Evolutionary conservation across 164 flowering plant genomes (phyloP).

Genomic region (Pachysandra terminalis): DNA sequence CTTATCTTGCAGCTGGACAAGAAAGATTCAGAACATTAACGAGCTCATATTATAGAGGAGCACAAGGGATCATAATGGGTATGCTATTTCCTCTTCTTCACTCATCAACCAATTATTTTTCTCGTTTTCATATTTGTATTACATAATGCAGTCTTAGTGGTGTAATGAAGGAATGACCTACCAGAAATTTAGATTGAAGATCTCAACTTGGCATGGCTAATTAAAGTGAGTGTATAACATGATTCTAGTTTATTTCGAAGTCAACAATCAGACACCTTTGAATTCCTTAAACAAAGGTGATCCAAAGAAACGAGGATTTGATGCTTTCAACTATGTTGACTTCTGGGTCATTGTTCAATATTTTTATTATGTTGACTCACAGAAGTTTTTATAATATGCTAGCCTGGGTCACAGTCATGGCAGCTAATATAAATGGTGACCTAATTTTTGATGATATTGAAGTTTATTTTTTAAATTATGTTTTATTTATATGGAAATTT

Average conservation of each 20-base stretch:
- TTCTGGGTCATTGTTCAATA: no score
- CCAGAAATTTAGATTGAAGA: not conserved
- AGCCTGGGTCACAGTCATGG: not conserved
- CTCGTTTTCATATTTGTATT: not conserved
- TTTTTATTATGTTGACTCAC: no score
- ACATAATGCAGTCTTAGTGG: not conserved
- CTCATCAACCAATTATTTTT: not conserved
- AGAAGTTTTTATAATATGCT: no score
- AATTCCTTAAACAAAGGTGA: no score
- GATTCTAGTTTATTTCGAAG: no score
- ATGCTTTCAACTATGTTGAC: no score
- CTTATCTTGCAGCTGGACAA: slow-evolving; percentile 64
- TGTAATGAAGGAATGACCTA: not conserved
- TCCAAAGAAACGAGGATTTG: no score
- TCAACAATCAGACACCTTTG: not conserved
- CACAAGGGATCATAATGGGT: slow-evolving; percentile 76
- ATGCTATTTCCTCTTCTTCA: not conserved
- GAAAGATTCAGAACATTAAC: slow-evolving; percentile 73
- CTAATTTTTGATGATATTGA: no score
- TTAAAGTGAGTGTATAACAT: not conserved
- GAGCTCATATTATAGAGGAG: slow-evolving; percentile 71
- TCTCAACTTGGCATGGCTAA: not conserved
- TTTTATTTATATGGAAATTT: not conserved
- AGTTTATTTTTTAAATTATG: no score
- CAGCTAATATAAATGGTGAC: not conserved